Conservation (phyloP, 305 asterid genomes). For the Ajuga reptans region DNA sequence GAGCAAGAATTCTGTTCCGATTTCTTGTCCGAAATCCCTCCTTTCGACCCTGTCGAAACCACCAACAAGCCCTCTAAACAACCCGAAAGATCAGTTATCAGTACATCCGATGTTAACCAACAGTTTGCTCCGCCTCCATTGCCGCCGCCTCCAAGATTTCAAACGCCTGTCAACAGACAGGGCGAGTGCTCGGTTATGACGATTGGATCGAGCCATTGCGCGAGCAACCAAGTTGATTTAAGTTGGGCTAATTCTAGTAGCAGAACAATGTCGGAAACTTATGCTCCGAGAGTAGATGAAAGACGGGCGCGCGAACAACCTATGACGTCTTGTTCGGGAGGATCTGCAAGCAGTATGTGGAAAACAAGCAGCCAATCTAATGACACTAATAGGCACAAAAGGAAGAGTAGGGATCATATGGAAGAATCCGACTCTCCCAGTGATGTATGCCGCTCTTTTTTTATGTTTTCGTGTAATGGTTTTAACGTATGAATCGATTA, state of each 20-base stretch:
- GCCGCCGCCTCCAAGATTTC: slow-evolving; percentile 41
- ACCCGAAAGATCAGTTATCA: slow-evolving; percentile 17
- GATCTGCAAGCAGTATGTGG: slow-evolving; percentile 59
- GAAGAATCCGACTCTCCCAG: slow-evolving; percentile 64
- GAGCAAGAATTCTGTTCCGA: slow-evolving; percentile 51
- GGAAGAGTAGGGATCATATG: slow-evolving; percentile 44
- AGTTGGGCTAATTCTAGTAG: slow-evolving; percentile 37
- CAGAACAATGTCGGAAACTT: slow-evolving; percentile 24
- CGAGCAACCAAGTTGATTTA: slow-evolving; percentile 57
- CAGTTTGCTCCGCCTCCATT: slow-evolving; percentile 20
- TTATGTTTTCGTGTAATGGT: not conserved
- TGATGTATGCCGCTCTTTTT: slow-evolving; percentile 35
- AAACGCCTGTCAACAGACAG: slow-evolving; percentile 14
- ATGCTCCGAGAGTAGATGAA: slow-evolving; percentile 28
- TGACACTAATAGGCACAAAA: slow-evolving; percentile 38
- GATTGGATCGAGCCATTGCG: slow-evolving; percentile 63
- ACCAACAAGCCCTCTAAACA: slow-evolving; percentile 17
- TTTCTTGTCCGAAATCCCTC: slow-evolving; percentile 43
- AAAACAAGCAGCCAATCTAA: slow-evolving; percentile 38
- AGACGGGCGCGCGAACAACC: slow-evolving; percentile 34
- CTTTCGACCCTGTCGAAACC: slow-evolving; percentile 26
- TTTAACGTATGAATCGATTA: not conserved
- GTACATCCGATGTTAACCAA: slow-evolving; percentile 8
- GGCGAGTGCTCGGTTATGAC: slow-evolving; percentile 44
- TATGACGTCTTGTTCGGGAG: slow-evolving; percentile 54